Conservation (phyloP, 768 basidiomycete genomes). For the Xerocomellus intermedius region DNA sequence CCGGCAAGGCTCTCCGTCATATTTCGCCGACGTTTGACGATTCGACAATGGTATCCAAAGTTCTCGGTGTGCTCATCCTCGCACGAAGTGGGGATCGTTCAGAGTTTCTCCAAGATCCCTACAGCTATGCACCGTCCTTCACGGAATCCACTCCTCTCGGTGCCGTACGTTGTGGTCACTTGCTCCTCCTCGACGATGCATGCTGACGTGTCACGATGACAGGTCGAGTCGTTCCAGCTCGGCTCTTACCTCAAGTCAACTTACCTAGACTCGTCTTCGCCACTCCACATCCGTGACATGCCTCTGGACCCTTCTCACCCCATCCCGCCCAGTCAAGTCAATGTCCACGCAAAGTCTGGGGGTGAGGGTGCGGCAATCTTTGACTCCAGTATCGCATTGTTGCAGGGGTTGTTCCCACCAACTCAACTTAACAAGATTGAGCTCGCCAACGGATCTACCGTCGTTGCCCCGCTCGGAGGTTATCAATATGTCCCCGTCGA, state of each 20-base stretch:
- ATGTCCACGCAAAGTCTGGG: constrained; percentile 77
- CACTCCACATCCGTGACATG: constrained; percentile 68
- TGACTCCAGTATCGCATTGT: constrained; percentile 77
- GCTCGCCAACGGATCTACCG: constrained; percentile 72
- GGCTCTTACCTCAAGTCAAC: constrained; percentile 58
- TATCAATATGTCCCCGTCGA: constrained; percentile 90
- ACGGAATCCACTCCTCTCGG: constrained; percentile 78
- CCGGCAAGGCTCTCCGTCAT: not conserved
- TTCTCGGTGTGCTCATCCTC: constrained; percentile 75
- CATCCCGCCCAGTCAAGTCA: constrained; percentile 67
- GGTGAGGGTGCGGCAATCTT: constrained; percentile 80
- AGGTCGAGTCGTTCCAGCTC: constrained; percentile 69
- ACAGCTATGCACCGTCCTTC: constrained; percentile 57
- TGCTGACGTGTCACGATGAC: constrained; percentile 8
- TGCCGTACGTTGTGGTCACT: constrained; percentile 45
- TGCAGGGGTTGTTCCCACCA: constrained; percentile 85
- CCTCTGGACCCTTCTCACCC: constrained; percentile 52
- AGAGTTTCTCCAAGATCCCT: constrained; percentile 69
- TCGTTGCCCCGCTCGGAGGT: constrained; percentile 75
- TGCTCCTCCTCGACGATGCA: not conserved
- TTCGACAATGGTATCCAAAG: constrained; percentile 27
- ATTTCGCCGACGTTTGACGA: constrained; percentile 13
- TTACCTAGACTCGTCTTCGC: constrained; percentile 65
- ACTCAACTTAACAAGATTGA: constrained; percentile 63
- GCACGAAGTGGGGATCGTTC: constrained; percentile 75